Conservation (phyloP, 169 alveolate genomes). For the Plasmodium yoelii region DNA sequence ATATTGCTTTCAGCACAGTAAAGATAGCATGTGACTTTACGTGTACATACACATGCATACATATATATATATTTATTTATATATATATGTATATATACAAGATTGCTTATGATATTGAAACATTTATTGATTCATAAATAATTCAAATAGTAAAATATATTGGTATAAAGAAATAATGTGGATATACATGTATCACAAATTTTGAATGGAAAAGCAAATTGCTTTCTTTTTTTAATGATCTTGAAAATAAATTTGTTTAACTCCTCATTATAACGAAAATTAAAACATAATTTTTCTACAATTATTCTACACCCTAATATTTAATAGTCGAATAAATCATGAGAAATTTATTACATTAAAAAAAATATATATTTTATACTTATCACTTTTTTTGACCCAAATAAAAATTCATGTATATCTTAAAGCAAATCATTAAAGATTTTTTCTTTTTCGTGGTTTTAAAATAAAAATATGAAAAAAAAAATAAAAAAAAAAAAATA, state of each 20-base stretch:
- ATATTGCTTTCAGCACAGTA: no score
- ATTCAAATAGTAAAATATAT: background rate
- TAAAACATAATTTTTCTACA: background rate
- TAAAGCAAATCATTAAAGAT: slow-evolving; percentile 33
- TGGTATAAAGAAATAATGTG: background rate
- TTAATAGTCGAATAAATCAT: background rate
- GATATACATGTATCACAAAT: background rate
- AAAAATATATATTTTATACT: background rate
- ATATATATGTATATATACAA: background rate
- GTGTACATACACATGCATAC: background rate
- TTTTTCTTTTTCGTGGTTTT: slow-evolving; percentile 19
- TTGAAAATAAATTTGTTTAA: background rate
- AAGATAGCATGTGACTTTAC: background rate
- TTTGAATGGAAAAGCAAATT: background rate
- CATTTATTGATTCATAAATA: slow-evolving; percentile 15
- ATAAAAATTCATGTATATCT: background rate
- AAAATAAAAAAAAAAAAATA: slow-evolving; percentile 2
- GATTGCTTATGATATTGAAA: background rate
- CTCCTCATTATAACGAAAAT: background rate
- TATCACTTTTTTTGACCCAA: background rate
- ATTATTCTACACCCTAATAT: slow-evolving; percentile 1
- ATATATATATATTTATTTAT: background rate
- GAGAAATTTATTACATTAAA: background rate
- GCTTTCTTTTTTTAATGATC: background rate
- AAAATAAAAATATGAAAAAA: background rate